These are phyloP conservation scores for Pyrus pyrifolia DNA, from an alignment of 306 rosid genomes.

Conservation along the genomic window DNA sequence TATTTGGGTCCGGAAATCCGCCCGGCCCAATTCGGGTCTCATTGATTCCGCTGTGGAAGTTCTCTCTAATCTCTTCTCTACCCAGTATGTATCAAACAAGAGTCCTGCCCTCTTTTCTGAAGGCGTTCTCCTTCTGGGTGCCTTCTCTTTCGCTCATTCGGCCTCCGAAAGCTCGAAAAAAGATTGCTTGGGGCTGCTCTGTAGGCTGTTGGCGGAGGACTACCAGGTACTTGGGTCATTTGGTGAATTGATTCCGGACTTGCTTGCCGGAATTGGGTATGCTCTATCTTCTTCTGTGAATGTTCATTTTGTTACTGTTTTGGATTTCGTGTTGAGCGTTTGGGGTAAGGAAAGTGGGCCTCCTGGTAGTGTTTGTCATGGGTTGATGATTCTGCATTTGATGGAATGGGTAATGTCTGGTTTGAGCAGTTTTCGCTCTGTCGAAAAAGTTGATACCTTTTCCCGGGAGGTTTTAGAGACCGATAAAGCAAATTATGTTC, in stretches of 20 bases:
- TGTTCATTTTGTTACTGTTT: constrained; percentile 34
- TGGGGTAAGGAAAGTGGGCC: constrained; percentile 57
- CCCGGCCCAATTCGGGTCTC: constrained; percentile 40
- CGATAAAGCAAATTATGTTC: constrained; percentile 33
- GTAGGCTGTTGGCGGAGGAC: constrained; percentile 32
- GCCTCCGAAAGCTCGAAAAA: constrained; percentile 43
- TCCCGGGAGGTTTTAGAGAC: constrained; percentile 33
- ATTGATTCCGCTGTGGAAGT: constrained; percentile 42
- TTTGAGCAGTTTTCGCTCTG: constrained; percentile 36
- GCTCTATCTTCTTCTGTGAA: constrained; percentile 60
- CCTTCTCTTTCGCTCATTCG: constrained; percentile 47
- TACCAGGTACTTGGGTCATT: constrained; percentile 31
- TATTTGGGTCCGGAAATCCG: constrained; percentile 68
- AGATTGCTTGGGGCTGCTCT: constrained; percentile 43
- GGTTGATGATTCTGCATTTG: constrained; percentile 73
- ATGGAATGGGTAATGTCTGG: constrained; percentile 64
- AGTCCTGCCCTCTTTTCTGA: constrained; percentile 40
- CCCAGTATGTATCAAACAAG: constrained; percentile 26
- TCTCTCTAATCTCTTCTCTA: constrained; percentile 27
- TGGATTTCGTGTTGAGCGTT: constrained; percentile 54
- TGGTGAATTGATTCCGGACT: constrained; percentile 39
- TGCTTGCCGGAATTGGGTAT: constrained; percentile 84
- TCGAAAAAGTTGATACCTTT: constrained; percentile 35
- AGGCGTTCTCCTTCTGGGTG: constrained; percentile 53
- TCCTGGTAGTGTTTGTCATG: constrained; percentile 41